phyloP scores from a whole-genome alignment of 2,329 filamentous ascomycete species.

The Pseudopyricularia javanii region DNA sequence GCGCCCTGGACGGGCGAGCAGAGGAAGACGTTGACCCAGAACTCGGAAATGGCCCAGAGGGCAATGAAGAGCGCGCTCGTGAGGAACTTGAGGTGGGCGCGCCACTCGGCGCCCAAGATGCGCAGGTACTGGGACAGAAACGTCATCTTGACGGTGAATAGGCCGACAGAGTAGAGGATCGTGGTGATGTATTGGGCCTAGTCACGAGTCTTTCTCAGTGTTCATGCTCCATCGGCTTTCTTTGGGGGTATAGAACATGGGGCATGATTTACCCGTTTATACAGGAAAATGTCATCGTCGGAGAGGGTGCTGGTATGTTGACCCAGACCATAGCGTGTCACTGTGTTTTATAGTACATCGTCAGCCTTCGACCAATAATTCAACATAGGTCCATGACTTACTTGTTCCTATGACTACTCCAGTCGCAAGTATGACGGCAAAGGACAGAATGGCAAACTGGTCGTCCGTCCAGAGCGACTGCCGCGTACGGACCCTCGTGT shows the following conservation, averaged over 20 bases:
- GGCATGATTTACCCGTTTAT: not conserved
- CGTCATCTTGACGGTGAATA: conserved; percentile 1
- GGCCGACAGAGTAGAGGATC: not conserved
- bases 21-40: not conserved
- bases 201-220: not conserved
- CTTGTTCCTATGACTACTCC: not conserved
- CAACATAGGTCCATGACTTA: not conserved
- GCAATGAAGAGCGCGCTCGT: not conserved
- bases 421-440: not conserved
- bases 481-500: not conserved
- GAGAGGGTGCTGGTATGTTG: not conserved
- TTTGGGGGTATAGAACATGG: not conserved
- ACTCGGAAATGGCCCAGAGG: not conserved
- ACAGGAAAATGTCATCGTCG: not conserved
- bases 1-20: not conserved
- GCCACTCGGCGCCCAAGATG: not conserved
- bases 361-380: not conserved
- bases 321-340: not conserved
- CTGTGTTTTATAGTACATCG: not conserved
- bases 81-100: not conserved
- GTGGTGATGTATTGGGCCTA: not conserved
- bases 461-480: not conserved
- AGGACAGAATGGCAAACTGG: not conserved
- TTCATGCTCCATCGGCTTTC: not conserved
- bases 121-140: not conserved